Percentiles rank a stretch among this genome's conserved stretches.
These are phyloP conservation scores for Colletotrichum kahawae DNA, from an alignment of 2,329 filamentous ascomycete species.

Conservation along the genomic window DNA sequence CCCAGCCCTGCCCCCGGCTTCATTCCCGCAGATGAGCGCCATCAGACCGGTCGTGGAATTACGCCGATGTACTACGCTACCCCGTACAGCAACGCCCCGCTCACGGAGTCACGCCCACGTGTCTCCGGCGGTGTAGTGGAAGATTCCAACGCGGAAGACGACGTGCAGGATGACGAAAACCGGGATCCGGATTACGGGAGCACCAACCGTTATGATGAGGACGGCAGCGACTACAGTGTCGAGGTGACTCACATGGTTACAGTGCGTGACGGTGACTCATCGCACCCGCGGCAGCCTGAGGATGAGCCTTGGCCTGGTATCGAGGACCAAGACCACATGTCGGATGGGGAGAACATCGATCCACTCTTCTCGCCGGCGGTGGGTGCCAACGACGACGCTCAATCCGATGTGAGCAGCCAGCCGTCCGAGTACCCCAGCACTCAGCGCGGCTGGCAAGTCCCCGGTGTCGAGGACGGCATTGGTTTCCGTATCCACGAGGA, in stretches of 20 bases:
- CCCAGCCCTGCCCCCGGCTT: slow-evolving; percentile 46
- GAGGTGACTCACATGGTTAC: slow-evolving; percentile 28
- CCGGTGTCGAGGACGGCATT: slow-evolving; percentile 24
- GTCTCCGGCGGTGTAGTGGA: slow-evolving; percentile 14
- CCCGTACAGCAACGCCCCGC: slow-evolving; percentile 69
- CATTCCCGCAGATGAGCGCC: slow-evolving; percentile 33
- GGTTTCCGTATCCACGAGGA: slow-evolving; percentile 49
- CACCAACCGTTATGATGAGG: slow-evolving; percentile 33
- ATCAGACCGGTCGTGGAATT: slow-evolving; percentile 41
- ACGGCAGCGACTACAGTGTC: slow-evolving; percentile 31
- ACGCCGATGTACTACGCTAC: slow-evolving; percentile 78
- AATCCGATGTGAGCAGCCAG: slow-evolving; percentile 49
- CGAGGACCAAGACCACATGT: slow-evolving; percentile 51
- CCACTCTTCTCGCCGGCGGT: slow-evolving; percentile 33
- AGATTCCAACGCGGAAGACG: slow-evolving; percentile 29
- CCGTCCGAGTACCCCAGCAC: slow-evolving; percentile 63
- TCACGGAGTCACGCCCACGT: slow-evolving; percentile 41
- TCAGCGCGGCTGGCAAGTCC: slow-evolving; percentile 43
- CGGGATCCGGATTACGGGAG: slow-evolving; percentile 29
- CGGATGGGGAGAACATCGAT: slow-evolving; percentile 58
- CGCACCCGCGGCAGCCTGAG: slow-evolving; percentile 45
- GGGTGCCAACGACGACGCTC: slow-evolving; percentile 31
- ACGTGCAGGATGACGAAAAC: slow-evolving; percentile 34
- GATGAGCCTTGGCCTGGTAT: slow-evolving; percentile 64
- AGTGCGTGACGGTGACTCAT: slow-evolving; percentile 22